Percentiles rank a stretch among this genome's conserved stretches.
Evolutionary conservation across 83 land plant species (phyloP).

Genomic region (Isoetes engelmannii): DNA sequence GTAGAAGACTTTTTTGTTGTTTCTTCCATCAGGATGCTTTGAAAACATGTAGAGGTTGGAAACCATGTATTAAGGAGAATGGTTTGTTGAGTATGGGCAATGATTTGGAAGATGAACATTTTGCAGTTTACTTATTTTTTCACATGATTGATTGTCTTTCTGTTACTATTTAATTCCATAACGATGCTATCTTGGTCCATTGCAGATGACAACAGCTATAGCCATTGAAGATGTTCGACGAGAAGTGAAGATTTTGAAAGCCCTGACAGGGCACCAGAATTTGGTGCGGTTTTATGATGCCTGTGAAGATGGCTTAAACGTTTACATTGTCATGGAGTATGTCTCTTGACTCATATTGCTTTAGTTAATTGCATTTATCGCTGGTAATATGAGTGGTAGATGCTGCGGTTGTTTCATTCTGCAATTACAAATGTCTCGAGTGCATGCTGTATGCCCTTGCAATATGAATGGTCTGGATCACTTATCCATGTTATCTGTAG

Average conservation of each 20-base stretch:
- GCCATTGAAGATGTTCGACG: conserved; percentile 74
- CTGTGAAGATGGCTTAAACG: conserved; percentile 63
- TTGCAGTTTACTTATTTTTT: conserved; percentile 12
- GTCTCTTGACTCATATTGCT: not conserved
- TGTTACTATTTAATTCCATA: too few species aligned
- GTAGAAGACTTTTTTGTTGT: too few species aligned
- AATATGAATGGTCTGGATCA: not conserved
- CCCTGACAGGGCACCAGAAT: conserved; percentile 66
- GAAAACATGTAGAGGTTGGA: not conserved
- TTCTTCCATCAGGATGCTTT: too few species aligned
- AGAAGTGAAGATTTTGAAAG: conserved; percentile 61
- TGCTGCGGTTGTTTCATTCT: too few species aligned
- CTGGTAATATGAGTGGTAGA: too few species aligned
- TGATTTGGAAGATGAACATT: too few species aligned
- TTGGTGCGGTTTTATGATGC: conserved; percentile 68
- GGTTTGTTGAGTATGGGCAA: not conserved
- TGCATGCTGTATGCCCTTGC: too few species aligned
- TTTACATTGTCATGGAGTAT: conserved; percentile 32
- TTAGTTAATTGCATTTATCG: too few species aligned
- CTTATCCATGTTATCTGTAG: not conserved
- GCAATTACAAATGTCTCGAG: too few species aligned
- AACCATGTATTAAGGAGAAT: not conserved
- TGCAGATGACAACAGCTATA: conserved; percentile 79
- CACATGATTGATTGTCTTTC: not conserved
- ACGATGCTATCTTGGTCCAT: not conserved